A percentile compares a stretch with the other conserved stretches of the same genome.
phyloP scores from a whole-genome alignment of 169 alveolate species.

The Eimeria necatrix region DNA sequence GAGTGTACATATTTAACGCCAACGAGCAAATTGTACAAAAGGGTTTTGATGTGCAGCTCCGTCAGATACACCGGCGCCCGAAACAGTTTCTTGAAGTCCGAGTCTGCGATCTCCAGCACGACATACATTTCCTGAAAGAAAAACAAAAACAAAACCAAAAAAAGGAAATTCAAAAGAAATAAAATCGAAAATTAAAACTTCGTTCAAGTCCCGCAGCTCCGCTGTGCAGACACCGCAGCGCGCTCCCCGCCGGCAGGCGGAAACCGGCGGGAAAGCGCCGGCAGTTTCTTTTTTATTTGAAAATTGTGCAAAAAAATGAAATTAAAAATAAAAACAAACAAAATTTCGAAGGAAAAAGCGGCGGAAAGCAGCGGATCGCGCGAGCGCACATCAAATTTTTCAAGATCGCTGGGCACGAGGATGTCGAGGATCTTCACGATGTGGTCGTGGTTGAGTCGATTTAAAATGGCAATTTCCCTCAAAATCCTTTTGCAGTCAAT shows the following conservation, averaged over 20 bases:
- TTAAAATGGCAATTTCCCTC: conserved; percentile 96
- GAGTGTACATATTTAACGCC: conserved; percentile 97
- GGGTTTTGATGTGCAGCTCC: conserved; percentile 95
- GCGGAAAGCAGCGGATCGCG: conserved; percentile 33
- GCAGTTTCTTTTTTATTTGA: not conserved
- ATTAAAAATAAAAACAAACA: not conserved
- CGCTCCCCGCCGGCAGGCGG: not conserved
- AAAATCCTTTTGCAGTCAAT: conserved; percentile 98
- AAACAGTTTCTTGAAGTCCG: conserved; percentile 97
- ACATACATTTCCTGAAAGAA: conserved; percentile 94
- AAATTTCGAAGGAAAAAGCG: not conserved
- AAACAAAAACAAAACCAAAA: not conserved
- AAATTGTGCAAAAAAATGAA: not conserved
- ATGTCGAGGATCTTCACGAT: conserved; percentile 95
- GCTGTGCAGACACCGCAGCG: not conserved
- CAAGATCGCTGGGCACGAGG: conserved; percentile 93
- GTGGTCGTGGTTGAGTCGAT: conserved; percentile 94
- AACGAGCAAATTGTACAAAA: conserved; percentile 95
- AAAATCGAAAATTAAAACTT: not conserved
- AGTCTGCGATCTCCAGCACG: conserved; percentile 98
- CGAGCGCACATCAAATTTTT: conserved; percentile 90
- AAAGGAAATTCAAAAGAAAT: not conserved
- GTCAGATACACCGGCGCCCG: conserved; percentile 95
- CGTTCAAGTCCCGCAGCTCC: not conserved
- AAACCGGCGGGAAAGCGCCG: not conserved